Evolutionary conservation across 2,329 filamentous ascomycete species (phyloP).

Genomic region (Penicillium hordei): DNA sequence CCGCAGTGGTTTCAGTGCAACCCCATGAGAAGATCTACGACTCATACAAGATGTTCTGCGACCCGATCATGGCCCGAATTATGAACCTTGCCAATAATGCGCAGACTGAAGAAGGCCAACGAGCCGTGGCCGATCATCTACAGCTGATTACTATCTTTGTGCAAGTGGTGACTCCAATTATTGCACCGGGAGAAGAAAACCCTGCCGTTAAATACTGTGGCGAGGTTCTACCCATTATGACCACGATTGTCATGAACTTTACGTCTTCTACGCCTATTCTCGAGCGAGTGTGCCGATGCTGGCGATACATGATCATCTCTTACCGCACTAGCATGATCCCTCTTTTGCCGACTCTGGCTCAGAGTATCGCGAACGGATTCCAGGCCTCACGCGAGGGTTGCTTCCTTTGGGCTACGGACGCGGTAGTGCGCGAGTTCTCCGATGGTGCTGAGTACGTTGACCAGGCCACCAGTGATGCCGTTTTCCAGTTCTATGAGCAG

Average conservation of each 20-base stretch:
- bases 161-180: conserved; percentile 72
- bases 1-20: conserved; percentile 85
- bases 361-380: conserved; percentile 84
- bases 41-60: conserved; percentile 87
- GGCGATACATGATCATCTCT: conserved; percentile 95
- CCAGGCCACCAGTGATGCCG: conserved; percentile 75
- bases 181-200: conserved; percentile 71
- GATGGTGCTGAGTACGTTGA: conserved; percentile 85
- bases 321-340: conserved; percentile 88
- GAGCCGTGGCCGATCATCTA: conserved; percentile 89
- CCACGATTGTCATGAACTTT: conserved; percentile 85
- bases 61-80: conserved; percentile 80
- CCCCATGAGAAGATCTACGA: conserved; percentile 76
- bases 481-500: conserved; percentile 92
- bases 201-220: conserved; percentile 95
- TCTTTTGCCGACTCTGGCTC: conserved; percentile 78
- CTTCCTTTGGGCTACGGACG: conserved; percentile 97
- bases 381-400: conserved; percentile 84
- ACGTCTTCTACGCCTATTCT: conserved; percentile 82
- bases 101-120: conserved; percentile 75
- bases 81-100: conserved; percentile 86
- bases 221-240: conserved; percentile 84
- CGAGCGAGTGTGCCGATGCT: conserved; percentile 90
- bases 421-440: conserved; percentile 92
- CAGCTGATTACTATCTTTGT: conserved; percentile 91